Conservation (phyloP, 108 stramenopile species). For the Cafeteria roenbergensis region DNA sequence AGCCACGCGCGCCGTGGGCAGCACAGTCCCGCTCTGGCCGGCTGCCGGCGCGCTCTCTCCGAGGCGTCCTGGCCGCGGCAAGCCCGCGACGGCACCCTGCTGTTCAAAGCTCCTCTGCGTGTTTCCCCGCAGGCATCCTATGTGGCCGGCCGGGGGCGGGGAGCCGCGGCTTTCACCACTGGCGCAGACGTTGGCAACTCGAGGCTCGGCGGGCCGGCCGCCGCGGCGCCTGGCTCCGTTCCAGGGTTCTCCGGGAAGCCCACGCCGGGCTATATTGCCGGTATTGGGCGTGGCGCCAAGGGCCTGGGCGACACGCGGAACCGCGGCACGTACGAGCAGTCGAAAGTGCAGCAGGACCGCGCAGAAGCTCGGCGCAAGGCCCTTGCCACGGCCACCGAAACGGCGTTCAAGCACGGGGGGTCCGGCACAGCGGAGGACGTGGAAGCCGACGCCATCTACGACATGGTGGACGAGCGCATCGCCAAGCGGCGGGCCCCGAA, state of each 20-base stretch:
- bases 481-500: conserved; percentile 43
- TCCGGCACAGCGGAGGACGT: conserved; percentile 80
- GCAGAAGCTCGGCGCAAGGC: too few relatives aligned
- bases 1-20: too few relatives aligned
- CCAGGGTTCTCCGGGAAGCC: conserved; percentile 50
- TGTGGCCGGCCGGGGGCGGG: conserved; percentile 84
- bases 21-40: too few relatives aligned
- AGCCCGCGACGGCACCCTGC: too few relatives aligned
- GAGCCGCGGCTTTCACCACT: conserved; percentile 91
- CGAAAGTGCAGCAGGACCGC: too few relatives aligned
- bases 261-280: conserved; percentile 67
- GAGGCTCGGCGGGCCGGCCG: neutral
- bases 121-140: conserved; percentile 50
- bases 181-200: conserved; percentile 79
- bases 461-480: conserved; percentile 86
- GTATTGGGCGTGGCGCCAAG: conserved; percentile 23
- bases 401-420: conserved; percentile 33
- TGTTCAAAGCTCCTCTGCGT: too few relatives aligned
- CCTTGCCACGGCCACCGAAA: conserved; percentile 17
- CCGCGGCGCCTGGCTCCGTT: neutral
- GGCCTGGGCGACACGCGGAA: conserved; percentile 19
- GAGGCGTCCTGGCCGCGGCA: too few relatives aligned
- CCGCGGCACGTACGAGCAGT: conserved; percentile 19
- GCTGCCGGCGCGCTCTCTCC: too few relatives aligned
- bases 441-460: conserved; percentile 88